Evolutionary conservation across 2,329 filamentous ascomycete species (phyloP).

Genomic region (Plenodomus tracheiphilus): DNA sequence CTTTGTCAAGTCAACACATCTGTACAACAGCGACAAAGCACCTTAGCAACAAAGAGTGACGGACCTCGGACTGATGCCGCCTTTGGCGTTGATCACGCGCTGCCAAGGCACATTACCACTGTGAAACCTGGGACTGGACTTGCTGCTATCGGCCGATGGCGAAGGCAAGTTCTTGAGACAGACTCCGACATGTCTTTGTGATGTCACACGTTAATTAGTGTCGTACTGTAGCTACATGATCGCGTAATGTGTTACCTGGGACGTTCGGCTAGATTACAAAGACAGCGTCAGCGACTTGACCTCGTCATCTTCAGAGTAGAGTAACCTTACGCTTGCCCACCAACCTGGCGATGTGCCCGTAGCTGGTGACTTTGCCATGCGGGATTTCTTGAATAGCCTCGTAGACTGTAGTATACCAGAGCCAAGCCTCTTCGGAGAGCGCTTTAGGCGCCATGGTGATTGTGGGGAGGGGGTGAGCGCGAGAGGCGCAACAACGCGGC

Average conservation of each 20-base stretch:
- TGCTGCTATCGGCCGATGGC: slow-evolving; percentile 46
- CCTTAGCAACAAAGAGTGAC: slow-evolving; percentile 9
- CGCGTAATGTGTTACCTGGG: slow-evolving; percentile 45
- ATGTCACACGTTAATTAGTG: slow-evolving; percentile 38
- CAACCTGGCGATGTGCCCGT: slow-evolving; percentile 77
- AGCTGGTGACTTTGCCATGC: slow-evolving; percentile 79
- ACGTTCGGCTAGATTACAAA: slow-evolving; percentile 47
- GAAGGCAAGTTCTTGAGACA: slow-evolving; percentile 83
- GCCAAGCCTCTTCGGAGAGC: slow-evolving; percentile 71
- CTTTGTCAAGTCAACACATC: slow-evolving; percentile 37
- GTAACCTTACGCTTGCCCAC: slow-evolving; percentile 68
- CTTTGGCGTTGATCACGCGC: slow-evolving; percentile 85
- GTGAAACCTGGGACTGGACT: slow-evolving; percentile 62
- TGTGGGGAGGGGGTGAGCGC: slow-evolving; percentile 4
- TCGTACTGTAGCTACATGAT: slow-evolving; percentile 39
- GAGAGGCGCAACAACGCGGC: neutral
- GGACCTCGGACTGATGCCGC: slow-evolving; percentile 82
- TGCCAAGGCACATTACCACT: slow-evolving; percentile 88
- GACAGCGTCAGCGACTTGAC: slow-evolving; percentile 26
- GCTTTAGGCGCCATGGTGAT: slow-evolving; percentile 57
- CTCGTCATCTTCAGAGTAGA: slow-evolving; percentile 8
- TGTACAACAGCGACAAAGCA: slow-evolving; percentile 13
- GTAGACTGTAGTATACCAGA: slow-evolving; percentile 80
- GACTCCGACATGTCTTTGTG: slow-evolving; percentile 79
- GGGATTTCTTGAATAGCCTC: slow-evolving; percentile 84